phyloP scores from a whole-genome alignment of 2,329 filamentous ascomycete species.

The Graphilbum fragrans region DNA sequence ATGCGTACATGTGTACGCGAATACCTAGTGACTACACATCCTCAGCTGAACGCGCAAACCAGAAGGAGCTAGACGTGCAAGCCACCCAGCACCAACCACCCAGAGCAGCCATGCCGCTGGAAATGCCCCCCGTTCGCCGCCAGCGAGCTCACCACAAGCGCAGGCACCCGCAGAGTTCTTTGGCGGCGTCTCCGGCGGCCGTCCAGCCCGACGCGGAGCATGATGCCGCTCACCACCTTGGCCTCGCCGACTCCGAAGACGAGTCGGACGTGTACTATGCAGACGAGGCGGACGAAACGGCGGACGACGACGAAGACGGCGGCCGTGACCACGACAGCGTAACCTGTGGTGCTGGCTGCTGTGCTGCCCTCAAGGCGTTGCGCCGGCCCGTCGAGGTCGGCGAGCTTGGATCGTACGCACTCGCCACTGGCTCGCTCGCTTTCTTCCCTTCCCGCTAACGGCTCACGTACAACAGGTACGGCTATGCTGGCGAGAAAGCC shows the following conservation, averaged over 20 bases:
- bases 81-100: too few relatives aligned
- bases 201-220: too few relatives aligned
- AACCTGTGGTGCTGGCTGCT: slow-evolving; percentile 16
- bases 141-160: too few relatives aligned
- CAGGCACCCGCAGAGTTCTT: too few relatives aligned
- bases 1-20: too few relatives aligned
- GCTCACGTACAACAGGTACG: not conserved
- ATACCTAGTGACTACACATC: too few relatives aligned
- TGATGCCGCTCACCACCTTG: not conserved
- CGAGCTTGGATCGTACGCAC: slow-evolving; percentile 21
- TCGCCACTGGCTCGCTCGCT: not conserved
- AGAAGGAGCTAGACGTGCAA: too few relatives aligned
- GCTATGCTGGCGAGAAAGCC: slow-evolving; percentile 19
- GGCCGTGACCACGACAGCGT: not conserved
- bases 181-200: too few relatives aligned
- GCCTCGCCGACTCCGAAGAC: not conserved
- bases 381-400: slow-evolving; percentile 31
- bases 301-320: not conserved
- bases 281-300: not conserved
- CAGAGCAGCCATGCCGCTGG: too few relatives aligned
- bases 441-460: not conserved
- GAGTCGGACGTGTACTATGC: not conserved
- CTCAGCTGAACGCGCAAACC: too few relatives aligned
- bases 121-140: too few relatives aligned
- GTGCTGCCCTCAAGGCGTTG: slow-evolving; percentile 25